Evolutionary conservation across 2,329 filamentous ascomycete species (phyloP), one percentile per base, ranked within the genome.

Genomic region (Penicillium sp.): DNA sequence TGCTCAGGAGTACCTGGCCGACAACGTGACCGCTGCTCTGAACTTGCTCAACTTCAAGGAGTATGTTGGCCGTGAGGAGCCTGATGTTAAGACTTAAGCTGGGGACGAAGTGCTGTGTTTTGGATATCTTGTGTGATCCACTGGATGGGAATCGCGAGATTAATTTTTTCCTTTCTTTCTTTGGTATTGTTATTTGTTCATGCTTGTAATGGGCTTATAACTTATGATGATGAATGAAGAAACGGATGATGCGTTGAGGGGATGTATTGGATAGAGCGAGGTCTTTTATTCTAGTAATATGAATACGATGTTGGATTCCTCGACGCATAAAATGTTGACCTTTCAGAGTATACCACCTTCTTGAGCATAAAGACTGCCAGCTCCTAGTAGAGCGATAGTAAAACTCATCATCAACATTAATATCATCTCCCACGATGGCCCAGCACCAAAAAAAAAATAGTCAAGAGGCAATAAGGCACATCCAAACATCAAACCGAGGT

Each of bases 1-100:
- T 78, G 93, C 93, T 15, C 95, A 99, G 81, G 93, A 94, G 61
- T 99, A 96, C 84, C 85, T 99, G 72, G 90, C 91, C 84, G 91
- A 92, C 61, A 92, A 96, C 76, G 92, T 99, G 73, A 86, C 89
- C 76, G 87, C 97, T 70, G 92, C 94, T 24, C 91, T 92, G 2
- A 87, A 89, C 58, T 83, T 99, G 62, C 85, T 99, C 75, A 93
- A 94, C 84, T 90, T 99, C 80, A 91, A 97, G 84, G 91, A 97
- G 84, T 93, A 90, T 76, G 88, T 98, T 72, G 93, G 93, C 76
- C 89, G 93, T 64, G 92, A 92, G 72, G 91, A 97, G 83, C 95
- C 95, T 38, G 92, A 97, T 81, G 95, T 99, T 73, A 96, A 93
- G 89, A 99, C 94, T 63, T 98, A 89, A 81, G 65, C 26, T 33